Percentiles rank a stretch among this genome's conserved stretches.
Conservation (phyloP, 345 rosid genomes). For the Eucalyptus albens region DNA sequence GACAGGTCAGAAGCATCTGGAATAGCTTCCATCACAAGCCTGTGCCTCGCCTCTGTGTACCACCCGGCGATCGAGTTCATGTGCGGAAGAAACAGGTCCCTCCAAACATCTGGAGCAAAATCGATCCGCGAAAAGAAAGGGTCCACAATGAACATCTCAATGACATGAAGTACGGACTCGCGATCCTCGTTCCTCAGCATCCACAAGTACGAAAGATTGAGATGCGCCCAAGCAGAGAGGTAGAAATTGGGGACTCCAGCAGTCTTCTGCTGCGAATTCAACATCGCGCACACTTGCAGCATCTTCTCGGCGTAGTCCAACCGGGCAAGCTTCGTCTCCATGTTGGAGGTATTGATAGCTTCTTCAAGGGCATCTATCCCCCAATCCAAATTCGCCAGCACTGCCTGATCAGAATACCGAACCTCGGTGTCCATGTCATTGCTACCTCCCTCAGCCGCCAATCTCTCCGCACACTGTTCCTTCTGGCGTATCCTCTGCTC, state of each 20-base stretch:
- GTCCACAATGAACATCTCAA: conserved; percentile 53
- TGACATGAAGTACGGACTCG: conserved; percentile 27
- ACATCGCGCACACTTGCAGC: conserved; percentile 58
- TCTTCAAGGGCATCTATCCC: conserved; percentile 70
- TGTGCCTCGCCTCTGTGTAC: conserved; percentile 54
- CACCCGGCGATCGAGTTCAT: conserved; percentile 56
- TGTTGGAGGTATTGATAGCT: conserved; percentile 44
- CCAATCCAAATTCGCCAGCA: conserved; percentile 52
- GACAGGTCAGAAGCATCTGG: conserved; percentile 54
- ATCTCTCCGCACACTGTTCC: conserved; percentile 60
- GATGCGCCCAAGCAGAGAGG: conserved; percentile 71
- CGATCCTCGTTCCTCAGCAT: conserved; percentile 18
- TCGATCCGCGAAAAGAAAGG: conserved; percentile 62
- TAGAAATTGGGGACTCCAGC: conserved; percentile 66
- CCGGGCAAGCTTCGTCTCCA: conserved; percentile 47
- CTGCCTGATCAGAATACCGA: conserved; percentile 59
- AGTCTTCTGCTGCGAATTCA: conserved; percentile 36
- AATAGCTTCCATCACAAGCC: conserved; percentile 37
- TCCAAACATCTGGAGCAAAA: conserved; percentile 65
- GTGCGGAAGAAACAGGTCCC: conserved; percentile 46
- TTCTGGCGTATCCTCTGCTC: conserved; percentile 37
- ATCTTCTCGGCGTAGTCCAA: conserved; percentile 56
- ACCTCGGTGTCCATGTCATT: conserved; percentile 16
- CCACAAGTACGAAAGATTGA: conserved; percentile 52
- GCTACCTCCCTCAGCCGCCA: conserved; percentile 46